These are phyloP conservation scores for Aaosphaeria arxii DNA, from an alignment of 2,329 filamentous ascomycete genomes.

Conservation along the genomic window DNA sequence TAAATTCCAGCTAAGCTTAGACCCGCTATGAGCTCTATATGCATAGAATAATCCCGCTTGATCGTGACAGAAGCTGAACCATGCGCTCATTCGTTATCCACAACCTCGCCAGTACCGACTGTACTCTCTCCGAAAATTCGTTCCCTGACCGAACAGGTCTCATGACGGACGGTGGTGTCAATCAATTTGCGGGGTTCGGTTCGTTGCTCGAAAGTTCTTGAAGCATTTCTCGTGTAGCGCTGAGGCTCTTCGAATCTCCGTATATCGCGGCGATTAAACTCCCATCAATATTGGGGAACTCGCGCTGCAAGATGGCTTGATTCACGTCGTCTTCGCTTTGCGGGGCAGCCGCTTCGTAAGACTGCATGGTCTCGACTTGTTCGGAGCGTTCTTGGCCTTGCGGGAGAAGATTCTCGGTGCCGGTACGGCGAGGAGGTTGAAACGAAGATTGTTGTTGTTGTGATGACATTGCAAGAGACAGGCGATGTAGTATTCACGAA, in stretches of 20 bases:
- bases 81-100: too few species aligned
- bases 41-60: too few species aligned
- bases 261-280: conserved; percentile 47
- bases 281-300: conserved; percentile 45
- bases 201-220: conserved; percentile 27
- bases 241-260: conserved; percentile 39
- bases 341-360: conserved; percentile 28
- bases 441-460: conserved; percentile 11
- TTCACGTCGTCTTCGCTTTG: conserved; percentile 40
- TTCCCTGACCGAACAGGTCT: too few species aligned
- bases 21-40: too few species aligned
- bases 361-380: conserved; percentile 43
- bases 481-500: too few species aligned
- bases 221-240: conserved; percentile 45
- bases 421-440: conserved; percentile 26
- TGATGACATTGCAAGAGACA: background rate
- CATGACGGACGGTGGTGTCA: too few species aligned
- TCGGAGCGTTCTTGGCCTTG: conserved; percentile 40
- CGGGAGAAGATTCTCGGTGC: conserved; percentile 39
- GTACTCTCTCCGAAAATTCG: too few species aligned
- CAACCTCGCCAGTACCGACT: too few species aligned
- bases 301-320: conserved; percentile 40
- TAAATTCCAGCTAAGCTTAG: too few species aligned
- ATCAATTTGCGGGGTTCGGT: too few species aligned
- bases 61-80: too few species aligned